Evolutionary conservation across 1,284 basidiomycete genomes (phyloP), one percentile per base, ranked within the genome.

Genomic region (Exobasidium rhododendri): DNA sequence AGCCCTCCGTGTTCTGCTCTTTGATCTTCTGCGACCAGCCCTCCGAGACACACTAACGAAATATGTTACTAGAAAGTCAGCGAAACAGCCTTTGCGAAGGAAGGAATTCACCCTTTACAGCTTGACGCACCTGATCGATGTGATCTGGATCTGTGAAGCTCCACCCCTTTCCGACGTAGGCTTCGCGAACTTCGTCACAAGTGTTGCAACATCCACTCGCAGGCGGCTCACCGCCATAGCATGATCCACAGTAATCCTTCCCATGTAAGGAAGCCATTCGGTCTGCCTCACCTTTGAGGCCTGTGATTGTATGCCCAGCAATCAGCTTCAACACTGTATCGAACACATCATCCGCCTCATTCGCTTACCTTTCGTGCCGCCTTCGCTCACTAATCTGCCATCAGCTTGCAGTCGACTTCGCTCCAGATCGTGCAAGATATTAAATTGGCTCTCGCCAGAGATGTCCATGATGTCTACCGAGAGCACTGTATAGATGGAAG

Each of bases 401-500:
- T 83, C 73, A 29, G 83, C 77, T 64, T 86, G 85, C 28, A 97
- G 82, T 20, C 96, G 87, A 5, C 86, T 88, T 80, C 97, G 96
- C 62, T 88, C 76, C 64, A 98, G 85, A 77, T 93, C 92, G 81
- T 97, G 94, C 51, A 69, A 66, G 17, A 79, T 70, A 45, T 79
- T 75, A 64, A 88, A 85, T 79, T 96, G 92, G 49, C 89, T 87
- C 83, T 97, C 94, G 29, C 96, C 96, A 61, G 90, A 92, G 66
- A 98, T 96, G 79, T 99, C 96, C 90, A 97, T 96, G 58, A 98
- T 87, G 80, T 98, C 96, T 59, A 98, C 59, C 54, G 69, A 71
- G 28, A 79, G 63, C 22, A 79, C 60, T 50, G 22, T 17, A 28
- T 32, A 29, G 28, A 11, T n/a, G 13, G 29, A 4, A 24, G 43